These are phyloP conservation scores for Rehmannia glutinosa DNA, from an alignment of 257 asterid genomes.

Conservation along the genomic window DNA sequence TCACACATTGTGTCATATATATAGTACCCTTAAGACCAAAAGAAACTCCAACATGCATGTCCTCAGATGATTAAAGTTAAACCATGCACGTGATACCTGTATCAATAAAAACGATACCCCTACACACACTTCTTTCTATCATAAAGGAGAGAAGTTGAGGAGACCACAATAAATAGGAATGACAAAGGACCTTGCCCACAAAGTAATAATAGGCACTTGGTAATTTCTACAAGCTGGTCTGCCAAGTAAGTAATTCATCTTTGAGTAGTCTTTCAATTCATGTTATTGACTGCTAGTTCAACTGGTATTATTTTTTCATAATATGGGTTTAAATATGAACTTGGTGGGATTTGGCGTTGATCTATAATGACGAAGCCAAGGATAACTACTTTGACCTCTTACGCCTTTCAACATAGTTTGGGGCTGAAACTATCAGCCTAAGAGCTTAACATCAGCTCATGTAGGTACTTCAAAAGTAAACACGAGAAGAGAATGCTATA, in stretches of 20 bases:
- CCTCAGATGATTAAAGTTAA: neutral
- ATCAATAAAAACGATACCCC: neutral
- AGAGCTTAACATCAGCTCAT: constrained; percentile 6
- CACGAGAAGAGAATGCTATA: constrained; percentile 5
- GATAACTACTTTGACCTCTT: neutral
- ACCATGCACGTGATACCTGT: neutral
- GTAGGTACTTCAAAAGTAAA: neutral
- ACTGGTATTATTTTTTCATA: neutral
- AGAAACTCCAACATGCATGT: neutral
- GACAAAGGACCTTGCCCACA: constrained; percentile 3
- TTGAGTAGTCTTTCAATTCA: neutral
- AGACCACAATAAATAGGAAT: constrained; percentile 13
- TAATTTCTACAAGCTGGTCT: neutral
- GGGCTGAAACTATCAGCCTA: constrained; percentile 9
- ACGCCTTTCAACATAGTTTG: neutral
- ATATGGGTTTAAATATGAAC: neutral
- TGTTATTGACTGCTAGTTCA: neutral
- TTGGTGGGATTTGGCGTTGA: neutral
- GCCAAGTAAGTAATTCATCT: constrained; percentile 6
- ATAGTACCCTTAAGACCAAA: neutral
- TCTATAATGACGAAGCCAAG: constrained; percentile 4
- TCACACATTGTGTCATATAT: neutral
- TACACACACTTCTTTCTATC: constrained; percentile 1
- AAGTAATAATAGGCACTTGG: neutral
- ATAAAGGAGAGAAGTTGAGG: constrained; percentile 8